Evolutionary conservation across 805 yeast species (phyloP), one percentile per base, ranked within the genome.

Genomic region (Saitoella complicata): DNA sequence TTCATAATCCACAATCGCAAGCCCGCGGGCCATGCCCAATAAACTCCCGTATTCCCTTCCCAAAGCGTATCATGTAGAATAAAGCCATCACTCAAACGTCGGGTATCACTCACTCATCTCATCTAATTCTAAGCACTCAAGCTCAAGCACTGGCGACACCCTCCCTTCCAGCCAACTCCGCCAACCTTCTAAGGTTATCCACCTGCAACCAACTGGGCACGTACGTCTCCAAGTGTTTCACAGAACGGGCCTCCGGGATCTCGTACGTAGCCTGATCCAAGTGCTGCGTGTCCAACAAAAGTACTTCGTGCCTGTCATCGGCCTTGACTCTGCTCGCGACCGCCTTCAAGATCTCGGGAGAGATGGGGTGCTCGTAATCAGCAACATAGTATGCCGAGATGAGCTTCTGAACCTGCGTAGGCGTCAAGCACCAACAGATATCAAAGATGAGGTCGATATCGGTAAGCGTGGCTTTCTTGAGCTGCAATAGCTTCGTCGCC

Each of bases 401-500:
- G 59, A 91, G 69, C 63, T 84, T 84, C 67, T 91, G 97, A 54
- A 91, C 78, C 69, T 91, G 98, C n/a, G 82, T 76, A 30, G 98
- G 96, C 57, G 80, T 82, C 66, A 91, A 72, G 9, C 88, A 80
- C 69, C 87, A 82, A 67, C 98, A 91, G 54, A 91, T 86, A 57
- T 91, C 97, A 66, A 83, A 85, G 51, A 91, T 78, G 47, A 88
- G 83, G 52, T 80, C 86, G 56, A 88, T 82, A 62, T 91, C 98
- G 48, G 10, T 9, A 9, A 33, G 72, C 32, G 93, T 80, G 55
- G 79, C 80, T 69, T 91, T 91, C 63, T 93, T 76, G 59, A 91
- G 73, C 65, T 91, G 99, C 57, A 91, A 68, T 48, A 91, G 69
- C 66, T 91, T 91, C 37, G 95, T 87, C 13, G 94, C 88, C 65